Evolutionary conservation across 257 asterid genomes (phyloP).

Genomic region (Capsicum pubescens): DNA sequence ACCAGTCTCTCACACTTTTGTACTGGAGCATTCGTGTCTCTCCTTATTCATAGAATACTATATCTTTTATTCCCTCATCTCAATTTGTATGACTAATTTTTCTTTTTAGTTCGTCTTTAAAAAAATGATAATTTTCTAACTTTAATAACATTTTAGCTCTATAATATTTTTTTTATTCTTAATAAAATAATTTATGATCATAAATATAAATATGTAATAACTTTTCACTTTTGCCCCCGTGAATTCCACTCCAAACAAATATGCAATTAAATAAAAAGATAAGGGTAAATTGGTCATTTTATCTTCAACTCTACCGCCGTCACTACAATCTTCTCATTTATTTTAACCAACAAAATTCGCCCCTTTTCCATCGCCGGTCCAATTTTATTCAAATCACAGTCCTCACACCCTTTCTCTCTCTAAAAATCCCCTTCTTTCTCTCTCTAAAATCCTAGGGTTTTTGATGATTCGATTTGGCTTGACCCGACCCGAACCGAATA

Average conservation of each 20-base stretch:
- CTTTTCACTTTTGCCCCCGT: not conserved
- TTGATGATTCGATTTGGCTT: not conserved
- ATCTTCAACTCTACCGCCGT: not conserved
- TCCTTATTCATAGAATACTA: no score
- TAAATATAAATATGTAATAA: no score
- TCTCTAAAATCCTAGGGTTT: constrained; percentile 20
- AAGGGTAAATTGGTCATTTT: not conserved
- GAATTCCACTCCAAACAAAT: not conserved
- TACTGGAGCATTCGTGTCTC: no score
- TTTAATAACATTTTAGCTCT: no score
- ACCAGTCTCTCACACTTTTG: no score
- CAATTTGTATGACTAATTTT: no score
- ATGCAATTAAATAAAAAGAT: not conserved
- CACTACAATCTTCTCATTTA: not conserved
- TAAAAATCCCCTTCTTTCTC: not conserved
- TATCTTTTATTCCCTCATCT: no score
- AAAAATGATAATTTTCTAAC: no score
- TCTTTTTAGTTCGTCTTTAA: no score
- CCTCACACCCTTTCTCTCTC: constrained; percentile 17
- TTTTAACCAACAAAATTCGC: no score
- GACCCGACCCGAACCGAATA: not conserved
- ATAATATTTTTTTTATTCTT: no score
- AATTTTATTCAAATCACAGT: not conserved
- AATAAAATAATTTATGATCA: no score
- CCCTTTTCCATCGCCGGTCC: not conserved